These are phyloP conservation scores for Phytophthora pistaciae DNA, from an alignment of 352 stramenopile species.

Conservation along the genomic window DNA sequence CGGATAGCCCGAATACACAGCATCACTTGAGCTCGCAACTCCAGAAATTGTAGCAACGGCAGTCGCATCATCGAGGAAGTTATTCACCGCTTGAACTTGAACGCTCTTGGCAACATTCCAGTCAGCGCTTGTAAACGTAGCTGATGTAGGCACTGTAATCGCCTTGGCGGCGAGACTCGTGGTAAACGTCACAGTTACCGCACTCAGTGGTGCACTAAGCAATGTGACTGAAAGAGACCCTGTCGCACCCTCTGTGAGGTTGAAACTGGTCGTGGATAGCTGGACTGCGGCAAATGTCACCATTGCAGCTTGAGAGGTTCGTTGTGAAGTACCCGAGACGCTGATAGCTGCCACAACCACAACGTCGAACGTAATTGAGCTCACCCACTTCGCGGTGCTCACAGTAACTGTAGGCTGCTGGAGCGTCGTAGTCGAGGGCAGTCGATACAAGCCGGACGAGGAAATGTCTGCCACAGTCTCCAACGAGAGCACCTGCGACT, in stretches of 20 bases:
- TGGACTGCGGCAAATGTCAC: conserved; percentile 48
- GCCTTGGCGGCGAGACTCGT: conserved; percentile 44
- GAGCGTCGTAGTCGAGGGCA: conserved; percentile 38
- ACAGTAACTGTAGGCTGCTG: conserved; percentile 42
- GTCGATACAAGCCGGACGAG: conserved; percentile 36
- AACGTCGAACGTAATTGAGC: conserved; percentile 46
- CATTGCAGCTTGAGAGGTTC: conserved; percentile 25
- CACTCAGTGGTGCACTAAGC: conserved; percentile 45
- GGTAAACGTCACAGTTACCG: conserved; percentile 47
- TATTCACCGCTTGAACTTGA: conserved; percentile 54
- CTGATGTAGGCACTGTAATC: conserved; percentile 21
- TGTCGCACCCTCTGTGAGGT: conserved; percentile 46
- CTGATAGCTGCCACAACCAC: conserved; percentile 41
- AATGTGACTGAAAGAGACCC: conserved; percentile 38
- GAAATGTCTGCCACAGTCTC: conserved; percentile 44
- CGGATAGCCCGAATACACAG: conserved; percentile 37
- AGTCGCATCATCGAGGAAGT: conserved; percentile 63
- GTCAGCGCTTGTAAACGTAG: conserved; percentile 40
- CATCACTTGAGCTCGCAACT: conserved; percentile 44
- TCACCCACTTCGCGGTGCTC: conserved; percentile 33
- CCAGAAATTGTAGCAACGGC: conserved; percentile 28
- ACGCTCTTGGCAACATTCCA: conserved; percentile 47
- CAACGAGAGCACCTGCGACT: conserved; percentile 36
- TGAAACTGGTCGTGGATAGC: conserved; percentile 51
- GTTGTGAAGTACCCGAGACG: conserved; percentile 49